Percentiles rank a stretch among this genome's conserved stretches.
These are phyloP conservation scores for Exophiala viscosa DNA, from an alignment of 2,329 filamentous ascomycete species.

Conservation along the genomic window DNA sequence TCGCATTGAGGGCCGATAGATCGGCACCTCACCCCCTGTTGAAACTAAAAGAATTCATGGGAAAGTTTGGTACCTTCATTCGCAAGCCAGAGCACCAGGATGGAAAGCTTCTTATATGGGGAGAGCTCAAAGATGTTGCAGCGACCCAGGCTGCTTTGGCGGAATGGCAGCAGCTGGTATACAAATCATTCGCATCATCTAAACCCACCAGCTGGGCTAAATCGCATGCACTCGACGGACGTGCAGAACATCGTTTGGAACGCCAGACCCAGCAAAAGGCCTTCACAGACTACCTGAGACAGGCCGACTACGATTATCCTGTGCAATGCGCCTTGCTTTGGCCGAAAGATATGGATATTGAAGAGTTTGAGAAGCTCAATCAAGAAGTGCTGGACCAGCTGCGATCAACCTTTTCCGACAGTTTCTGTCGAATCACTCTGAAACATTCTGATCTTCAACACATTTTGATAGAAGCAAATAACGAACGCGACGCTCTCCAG, in stretches of 20 bases:
- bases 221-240: slow-evolving; percentile 22
- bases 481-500: slow-evolving; percentile 8
- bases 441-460: not conserved
- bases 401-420: slow-evolving; percentile 7
- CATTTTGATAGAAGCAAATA: slow-evolving; percentile 18
- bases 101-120: slow-evolving; percentile 23
- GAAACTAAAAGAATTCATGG: slow-evolving; percentile 10
- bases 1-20: slow-evolving; percentile 6
- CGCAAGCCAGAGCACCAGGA: slow-evolving; percentile 11
- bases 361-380: slow-evolving; percentile 19
- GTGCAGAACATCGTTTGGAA: slow-evolving; percentile 23
- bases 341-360: slow-evolving; percentile 24
- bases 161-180: slow-evolving; percentile 19
- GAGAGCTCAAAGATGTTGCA: slow-evolving; percentile 12
- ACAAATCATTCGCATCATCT: not conserved
- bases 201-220: slow-evolving; percentile 16
- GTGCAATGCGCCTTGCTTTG: slow-evolving; percentile 23
- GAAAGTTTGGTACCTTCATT: slow-evolving; percentile 20
- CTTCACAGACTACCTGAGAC: slow-evolving; percentile 7
- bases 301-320: slow-evolving; percentile 15
- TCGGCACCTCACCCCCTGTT: slow-evolving; percentile 9
- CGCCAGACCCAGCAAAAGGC: slow-evolving; percentile 10
- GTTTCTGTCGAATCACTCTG: slow-evolving; percentile 20
- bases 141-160: slow-evolving; percentile 13
- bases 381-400: slow-evolving; percentile 18